Base-by-base conservation (phyloP, 306 rosid species). In the Citrullus colocynthis region DNA sequence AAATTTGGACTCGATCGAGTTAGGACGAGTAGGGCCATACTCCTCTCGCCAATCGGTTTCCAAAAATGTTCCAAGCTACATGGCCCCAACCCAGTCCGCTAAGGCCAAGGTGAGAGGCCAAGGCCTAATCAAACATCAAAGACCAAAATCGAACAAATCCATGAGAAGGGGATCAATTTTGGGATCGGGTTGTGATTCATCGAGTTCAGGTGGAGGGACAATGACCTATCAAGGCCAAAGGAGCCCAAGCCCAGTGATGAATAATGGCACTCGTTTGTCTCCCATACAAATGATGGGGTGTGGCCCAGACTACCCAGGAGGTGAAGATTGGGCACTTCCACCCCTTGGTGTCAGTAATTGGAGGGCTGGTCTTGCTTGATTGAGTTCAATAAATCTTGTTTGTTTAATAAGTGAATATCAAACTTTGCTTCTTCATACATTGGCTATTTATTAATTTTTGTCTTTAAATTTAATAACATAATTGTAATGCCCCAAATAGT, bases 61-160 rank as follows among this genome's bases (percentile, higher is more conserved):
- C 6, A 36, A 71, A 8, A 75, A 83, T 48, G 75, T 86, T 1
- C 98, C 96, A 2, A 89, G 99, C 81, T 95, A 95, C 77, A 95
- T 95, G 99, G 91, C 97, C 39, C 90, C 92, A 3, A 95, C 99
- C 41, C 72, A 90, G 21, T 92, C 97, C n/a, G 96, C 97, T 32
- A 92, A 87, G 88, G 99, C 99, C 82, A 95, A 95, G 89, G 82
- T 80, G 13, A 69, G 88, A 54, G 54, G n/a, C 21, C 93, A 78
- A 59, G 89, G 91, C 62, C 45, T 61, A 2, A 6, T 61, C 9
- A 90, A 83, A 87, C 88, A 82, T 4, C 87, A 82, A 7, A 82
- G 79, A 73, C 86, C 87, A 2, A 21, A 80, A 0, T 92, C 97
- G 97, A 92, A 88, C 83, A 66, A 83, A 0, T 81, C 96, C 4